Evolutionary conservation across 805 yeast genomes (phyloP), one percentile per base, ranked within the genome.

Genomic region (Kodamaea kaohsiungensis): DNA sequence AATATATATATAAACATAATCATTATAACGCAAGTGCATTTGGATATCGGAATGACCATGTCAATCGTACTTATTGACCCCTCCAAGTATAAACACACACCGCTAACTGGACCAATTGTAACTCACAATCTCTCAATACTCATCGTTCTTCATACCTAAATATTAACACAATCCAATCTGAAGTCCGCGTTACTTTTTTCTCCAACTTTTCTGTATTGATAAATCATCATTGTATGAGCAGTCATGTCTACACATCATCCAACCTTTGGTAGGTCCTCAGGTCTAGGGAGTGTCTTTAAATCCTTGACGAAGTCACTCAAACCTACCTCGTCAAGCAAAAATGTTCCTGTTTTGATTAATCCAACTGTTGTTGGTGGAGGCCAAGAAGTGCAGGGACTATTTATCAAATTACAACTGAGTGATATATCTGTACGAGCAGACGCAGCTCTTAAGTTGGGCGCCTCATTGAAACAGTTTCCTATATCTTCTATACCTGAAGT

Each of bases 401-500:
- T 79, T 27, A 61, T 66, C n/a, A 74, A 72, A 35, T 66, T 80
- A 7, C 68, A 72, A 55, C 59, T 64, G 30, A 78, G 78, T 1
- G 63, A 77, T 0, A 54, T 68, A 7, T 62, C 77, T 1, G 51
- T 64, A 9, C 70, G 85, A 56, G 72, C 80, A 1, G 72, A 78
- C 1, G 84, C 88, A 0, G 84, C 88, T 0, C 73, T 72, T 1
- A 67, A 77, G 17, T 67, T 90, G 43, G 70, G 80, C 6, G 76
- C 76, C 1, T 73, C 83, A 2, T 67, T 89, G 1, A 78, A 78
- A 18, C 80, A 77, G 48, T 78, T 77, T 49, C 73, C 85, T 2
- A 77, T 84, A 2, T 76, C 86, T 0, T 80, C 87, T 2, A 76
- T 89, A 3, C 85, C 89, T 0, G 91, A 88, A 57, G 76, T 89